phyloP scores from a whole-genome alignment of 1,139 yeast species.

The Schizosaccharomyces versatilis region DNA sequence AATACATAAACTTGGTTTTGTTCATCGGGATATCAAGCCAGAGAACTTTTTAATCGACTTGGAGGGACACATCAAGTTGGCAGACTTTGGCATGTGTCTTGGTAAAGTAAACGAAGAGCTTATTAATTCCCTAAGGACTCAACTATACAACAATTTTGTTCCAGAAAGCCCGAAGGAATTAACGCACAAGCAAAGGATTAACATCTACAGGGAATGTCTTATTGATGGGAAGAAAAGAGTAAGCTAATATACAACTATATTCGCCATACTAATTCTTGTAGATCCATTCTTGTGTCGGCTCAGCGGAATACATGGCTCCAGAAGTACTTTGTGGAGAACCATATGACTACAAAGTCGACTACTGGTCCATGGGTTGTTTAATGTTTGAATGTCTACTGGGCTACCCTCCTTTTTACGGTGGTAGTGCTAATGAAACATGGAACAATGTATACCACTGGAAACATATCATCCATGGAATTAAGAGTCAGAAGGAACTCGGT shows the following conservation, averaged over 20 bases:
- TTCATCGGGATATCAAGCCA: constrained; percentile 92
- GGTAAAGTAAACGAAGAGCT: constrained; percentile 85
- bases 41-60: constrained; percentile 88
- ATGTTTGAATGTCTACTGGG: not conserved
- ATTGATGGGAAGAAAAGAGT: not conserved
- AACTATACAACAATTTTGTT: constrained; percentile 31
- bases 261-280: not conserved
- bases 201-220: not conserved
- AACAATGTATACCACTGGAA: constrained; percentile 86
- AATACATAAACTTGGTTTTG: constrained; percentile 81
- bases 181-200: not conserved
- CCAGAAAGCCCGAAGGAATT: not conserved
- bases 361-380: constrained; percentile 16
- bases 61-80: constrained; percentile 83
- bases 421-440: constrained; percentile 83
- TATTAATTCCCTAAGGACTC: constrained; percentile 76
- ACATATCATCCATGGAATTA: constrained; percentile 68
- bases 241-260: not conserved
- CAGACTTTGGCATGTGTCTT: constrained; percentile 94
- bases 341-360: constrained; percentile 89
- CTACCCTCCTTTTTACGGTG: constrained; percentile 25
- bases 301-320: constrained; percentile 97
- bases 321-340: constrained; percentile 87
- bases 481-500: constrained; percentile 14
- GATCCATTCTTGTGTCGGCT: constrained; percentile 81